phyloP scores from a whole-genome alignment of 2,329 filamentous ascomycete genomes.

The Diaporthe humulicola region DNA sequence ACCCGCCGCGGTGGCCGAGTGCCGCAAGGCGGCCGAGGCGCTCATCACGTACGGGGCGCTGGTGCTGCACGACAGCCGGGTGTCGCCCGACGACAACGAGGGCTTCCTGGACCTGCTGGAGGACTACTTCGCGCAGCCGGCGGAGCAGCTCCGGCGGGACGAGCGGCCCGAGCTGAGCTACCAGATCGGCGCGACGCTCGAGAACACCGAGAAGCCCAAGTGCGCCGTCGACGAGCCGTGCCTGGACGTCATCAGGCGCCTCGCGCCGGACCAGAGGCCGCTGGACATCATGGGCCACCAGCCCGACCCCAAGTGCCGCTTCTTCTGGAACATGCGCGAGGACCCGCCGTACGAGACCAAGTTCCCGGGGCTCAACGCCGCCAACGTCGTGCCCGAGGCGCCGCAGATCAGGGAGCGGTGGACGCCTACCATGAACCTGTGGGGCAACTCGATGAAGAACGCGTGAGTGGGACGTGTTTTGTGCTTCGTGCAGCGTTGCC shows the following conservation, averaged over 20 bases:
- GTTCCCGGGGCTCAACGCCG: slow-evolving; percentile 68
- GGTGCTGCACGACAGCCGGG: slow-evolving; percentile 71
- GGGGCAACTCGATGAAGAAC: slow-evolving; percentile 72
- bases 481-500: not conserved
- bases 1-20: slow-evolving; percentile 62
- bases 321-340: slow-evolving; percentile 74
- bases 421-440: slow-evolving; percentile 67
- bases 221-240: slow-evolving; percentile 74
- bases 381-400: slow-evolving; percentile 67
- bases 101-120: slow-evolving; percentile 73
- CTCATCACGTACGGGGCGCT: slow-evolving; percentile 72
- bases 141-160: slow-evolving; percentile 59
- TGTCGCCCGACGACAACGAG: slow-evolving; percentile 67
- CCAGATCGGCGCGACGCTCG: slow-evolving; percentile 73
- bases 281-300: slow-evolving; percentile 69
- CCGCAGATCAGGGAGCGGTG: slow-evolving; percentile 63
- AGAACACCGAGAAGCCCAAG: slow-evolving; percentile 74
- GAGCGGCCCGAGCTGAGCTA: slow-evolving; percentile 71
- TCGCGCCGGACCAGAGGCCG: slow-evolving; percentile 67
- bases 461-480: slow-evolving; percentile 58
- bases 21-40: slow-evolving; percentile 65
- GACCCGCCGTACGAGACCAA: slow-evolving; percentile 65
- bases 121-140: slow-evolving; percentile 73
- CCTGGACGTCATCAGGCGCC: slow-evolving; percentile 66
- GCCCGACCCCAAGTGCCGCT: slow-evolving; percentile 73